Conservation (phyloP, 352 stramenopile genomes). For the Phytophthora cryptogea region DNA sequence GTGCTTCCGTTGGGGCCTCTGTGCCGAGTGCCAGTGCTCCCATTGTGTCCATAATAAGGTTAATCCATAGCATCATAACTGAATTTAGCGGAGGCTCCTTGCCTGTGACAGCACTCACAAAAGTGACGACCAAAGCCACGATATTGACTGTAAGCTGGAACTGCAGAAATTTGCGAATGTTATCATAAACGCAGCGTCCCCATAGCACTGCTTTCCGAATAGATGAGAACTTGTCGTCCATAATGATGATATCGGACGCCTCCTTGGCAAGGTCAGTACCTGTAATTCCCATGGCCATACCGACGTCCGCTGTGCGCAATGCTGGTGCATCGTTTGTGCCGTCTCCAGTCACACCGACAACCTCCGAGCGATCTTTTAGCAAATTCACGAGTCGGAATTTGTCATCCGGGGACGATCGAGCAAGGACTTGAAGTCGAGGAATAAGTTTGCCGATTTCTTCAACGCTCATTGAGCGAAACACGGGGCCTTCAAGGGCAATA, state of each 20-base stretch:
- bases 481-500: slow-evolving; percentile 90
- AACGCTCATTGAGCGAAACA: slow-evolving; percentile 87
- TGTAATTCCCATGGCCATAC: slow-evolving; percentile 82
- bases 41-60: slow-evolving; percentile 90
- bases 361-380: slow-evolving; percentile 69
- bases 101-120: slow-evolving; percentile 81
- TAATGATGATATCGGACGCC: slow-evolving; percentile 87
- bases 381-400: slow-evolving; percentile 96
- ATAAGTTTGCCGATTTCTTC: slow-evolving; percentile 68
- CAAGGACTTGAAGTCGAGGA: slow-evolving; percentile 89
- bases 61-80: slow-evolving; percentile 91
- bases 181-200: slow-evolving; percentile 85
- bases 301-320: slow-evolving; percentile 71
- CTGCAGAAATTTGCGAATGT: slow-evolving; percentile 86
- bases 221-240: slow-evolving; percentile 87
- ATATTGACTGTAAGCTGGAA: slow-evolving; percentile 89
- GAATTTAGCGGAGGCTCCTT: slow-evolving; percentile 83
- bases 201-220: slow-evolving; percentile 81
- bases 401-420: slow-evolving; percentile 95
- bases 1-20: slow-evolving; percentile 61
- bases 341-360: slow-evolving; percentile 82
- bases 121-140: slow-evolving; percentile 76
- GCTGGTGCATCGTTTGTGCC: slow-evolving; percentile 84
- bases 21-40: slow-evolving; percentile 73
- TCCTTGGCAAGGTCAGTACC: slow-evolving; percentile 84